Conservation (phyloP, 805 yeast species). For the Wickerhamomyces silvicola region DNA sequence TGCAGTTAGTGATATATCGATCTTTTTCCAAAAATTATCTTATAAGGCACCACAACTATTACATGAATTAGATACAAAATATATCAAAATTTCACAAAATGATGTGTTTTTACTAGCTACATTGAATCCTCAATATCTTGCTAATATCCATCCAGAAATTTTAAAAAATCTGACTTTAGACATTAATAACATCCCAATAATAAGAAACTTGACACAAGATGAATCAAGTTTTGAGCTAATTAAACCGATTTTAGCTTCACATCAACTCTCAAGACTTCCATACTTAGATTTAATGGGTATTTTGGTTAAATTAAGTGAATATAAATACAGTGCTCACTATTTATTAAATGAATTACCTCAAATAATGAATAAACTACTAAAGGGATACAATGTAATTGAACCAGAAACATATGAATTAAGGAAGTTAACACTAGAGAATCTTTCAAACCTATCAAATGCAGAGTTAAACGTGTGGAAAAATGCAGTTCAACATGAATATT, state of each 20-base stretch:
- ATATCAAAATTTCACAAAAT: constrained; percentile 4
- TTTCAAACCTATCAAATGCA: constrained; percentile 9
- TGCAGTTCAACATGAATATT: constrained; percentile 9
- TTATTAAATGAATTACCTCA: constrained; percentile 15
- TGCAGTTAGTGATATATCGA: constrained; percentile 10
- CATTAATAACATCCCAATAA: constrained; percentile 8
- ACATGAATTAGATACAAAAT: constrained; percentile 6
- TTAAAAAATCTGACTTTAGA: constrained; percentile 8
- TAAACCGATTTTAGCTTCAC: constrained; percentile 6
- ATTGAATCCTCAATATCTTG: constrained; percentile 15
- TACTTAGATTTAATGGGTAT: constrained; percentile 18
- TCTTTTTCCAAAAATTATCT: constrained; percentile 14
- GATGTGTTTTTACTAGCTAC: constrained; percentile 8
- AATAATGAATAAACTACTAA: constrained; percentile 18
- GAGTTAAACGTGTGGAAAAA: constrained; percentile 16
- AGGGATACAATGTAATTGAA: constrained; percentile 14
- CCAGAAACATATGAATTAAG: constrained; percentile 15
- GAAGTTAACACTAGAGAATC: constrained; percentile 13
- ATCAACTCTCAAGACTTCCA: constrained; percentile 10
- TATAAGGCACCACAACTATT: constrained; percentile 6
- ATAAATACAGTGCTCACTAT: constrained; percentile 8
- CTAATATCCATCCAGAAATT: constrained; percentile 6
- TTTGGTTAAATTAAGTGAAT: constrained; percentile 5
- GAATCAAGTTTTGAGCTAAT: constrained; percentile 6
- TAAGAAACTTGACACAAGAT: constrained; percentile 10